phyloP scores from a whole-genome alignment of 2,329 filamentous ascomycete species.

The Aspergillus japonicus region DNA sequence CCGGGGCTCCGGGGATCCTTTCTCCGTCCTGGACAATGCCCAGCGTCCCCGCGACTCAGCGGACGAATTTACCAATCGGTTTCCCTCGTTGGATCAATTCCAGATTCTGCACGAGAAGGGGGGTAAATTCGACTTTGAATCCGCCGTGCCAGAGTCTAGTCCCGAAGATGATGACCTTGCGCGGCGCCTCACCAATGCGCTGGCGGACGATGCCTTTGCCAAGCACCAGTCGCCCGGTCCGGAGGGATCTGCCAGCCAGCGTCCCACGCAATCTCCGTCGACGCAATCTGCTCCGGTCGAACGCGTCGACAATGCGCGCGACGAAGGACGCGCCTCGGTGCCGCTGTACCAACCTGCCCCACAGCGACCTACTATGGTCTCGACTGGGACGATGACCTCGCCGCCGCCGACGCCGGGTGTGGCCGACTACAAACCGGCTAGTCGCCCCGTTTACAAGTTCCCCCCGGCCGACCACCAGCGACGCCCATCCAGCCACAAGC shows the following conservation, averaged over 20 bases:
- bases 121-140: slow-evolving; percentile 79
- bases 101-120: slow-evolving; percentile 82
- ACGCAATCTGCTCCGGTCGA: slow-evolving; percentile 24
- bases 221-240: slow-evolving; percentile 39
- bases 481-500: slow-evolving; percentile 52
- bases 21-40: slow-evolving; percentile 79
- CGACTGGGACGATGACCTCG: slow-evolving; percentile 78
- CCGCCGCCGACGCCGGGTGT: slow-evolving; percentile 45
- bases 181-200: slow-evolving; percentile 68
- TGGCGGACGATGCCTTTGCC: slow-evolving; percentile 83
- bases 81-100: slow-evolving; percentile 91
- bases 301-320: slow-evolving; percentile 22
- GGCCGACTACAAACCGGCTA: slow-evolving; percentile 29
- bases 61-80: slow-evolving; percentile 81
- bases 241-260: slow-evolving; percentile 23
- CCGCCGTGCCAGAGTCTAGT: slow-evolving; percentile 47
- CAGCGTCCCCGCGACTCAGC: slow-evolving; percentile 49
- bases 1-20: slow-evolving; percentile 76
- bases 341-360: slow-evolving; percentile 46
- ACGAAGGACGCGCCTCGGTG: slow-evolving; percentile 30
- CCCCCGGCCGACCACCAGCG: slow-evolving; percentile 47
- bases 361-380: slow-evolving; percentile 57
- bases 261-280: slow-evolving; percentile 27
- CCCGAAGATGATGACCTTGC: slow-evolving; percentile 54
- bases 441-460: slow-evolving; percentile 55